Base-by-base conservation (phyloP, 2,329 filamentous ascomycete species). In the Dothistroma pini region DNA sequence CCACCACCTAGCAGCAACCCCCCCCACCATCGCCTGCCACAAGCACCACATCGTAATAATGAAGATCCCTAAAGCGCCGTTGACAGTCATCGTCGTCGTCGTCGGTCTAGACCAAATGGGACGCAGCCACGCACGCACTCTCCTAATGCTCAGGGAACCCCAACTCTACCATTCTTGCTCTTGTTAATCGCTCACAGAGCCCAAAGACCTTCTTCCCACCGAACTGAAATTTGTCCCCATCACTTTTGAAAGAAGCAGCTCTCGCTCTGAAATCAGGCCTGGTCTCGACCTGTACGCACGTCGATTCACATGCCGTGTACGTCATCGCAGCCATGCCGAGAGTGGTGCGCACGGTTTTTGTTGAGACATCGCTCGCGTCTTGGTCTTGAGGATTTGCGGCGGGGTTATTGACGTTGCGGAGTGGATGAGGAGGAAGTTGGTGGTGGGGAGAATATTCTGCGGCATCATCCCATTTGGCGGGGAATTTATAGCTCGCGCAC, bases 381-480 rank as follows among this genome's bases (percentile, higher is more conserved):
- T 10, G 16, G 4, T n/a, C 10, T 57, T 19, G 38, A 49, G 9
- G 41, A 50, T 2, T n/a, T 9, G 4, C 29, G 35, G 29, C 9
- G 38, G 38, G 6, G 54, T 57, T 7, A 38, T 57, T 8, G 44
- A 19, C 3, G 41, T 31, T 19, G 41, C 55, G 5, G 7, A 31
- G 22, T 1, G 21, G 19, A 38, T 41, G 4, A n/a, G 31, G 12
- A 16, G 19, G 41, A 57, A 57, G 22, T 19, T 57, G 8, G n/a
- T 57, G 6, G 41, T 57, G 11, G 55, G 55, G 8, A 50, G 8
- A 50, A 50, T 21, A 34, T 57, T 22, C 55, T 57, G 29, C 41
- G 55, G 10, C 55, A 57, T n/a, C 55, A 57, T 44, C 55, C 55
- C 55, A 49, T 11, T 44, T 57, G 55, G 55, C 55, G 16, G 5